phyloP scores from a whole-genome alignment of 176 grass and related monocot species.

The Eremochloa ophiuroides region DNA sequence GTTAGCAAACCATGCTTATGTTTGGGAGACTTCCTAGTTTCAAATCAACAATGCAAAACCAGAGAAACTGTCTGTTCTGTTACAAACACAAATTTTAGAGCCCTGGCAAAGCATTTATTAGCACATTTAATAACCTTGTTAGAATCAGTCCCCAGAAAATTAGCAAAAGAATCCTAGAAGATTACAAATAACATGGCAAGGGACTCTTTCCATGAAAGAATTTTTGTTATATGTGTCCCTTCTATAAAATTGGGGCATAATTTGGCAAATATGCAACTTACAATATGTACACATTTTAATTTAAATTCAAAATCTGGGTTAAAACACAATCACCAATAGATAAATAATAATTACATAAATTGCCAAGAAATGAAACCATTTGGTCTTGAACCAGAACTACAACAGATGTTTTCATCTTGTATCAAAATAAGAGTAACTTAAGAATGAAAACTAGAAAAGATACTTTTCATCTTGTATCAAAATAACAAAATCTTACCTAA shows the following conservation, averaged over 20 bases:
- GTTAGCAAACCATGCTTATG: background rate
- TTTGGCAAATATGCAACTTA: background rate
- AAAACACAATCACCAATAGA: background rate
- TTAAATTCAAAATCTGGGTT: background rate
- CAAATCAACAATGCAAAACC: background rate
- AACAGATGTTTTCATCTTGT: background rate
- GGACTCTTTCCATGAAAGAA: background rate
- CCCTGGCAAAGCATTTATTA: constrained; percentile 4
- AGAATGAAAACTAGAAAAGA: background rate
- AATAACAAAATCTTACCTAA: constrained; percentile 53
- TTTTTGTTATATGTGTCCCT: background rate
- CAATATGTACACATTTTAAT: background rate
- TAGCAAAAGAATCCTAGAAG: background rate
- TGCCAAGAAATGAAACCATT: background rate
- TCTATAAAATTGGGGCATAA: background rate
- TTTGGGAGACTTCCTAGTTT: background rate
- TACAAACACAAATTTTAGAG: background rate
- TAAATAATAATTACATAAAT: background rate
- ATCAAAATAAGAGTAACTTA: constrained; percentile 31
- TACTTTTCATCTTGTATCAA: background rate
- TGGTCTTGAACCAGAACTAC: background rate
- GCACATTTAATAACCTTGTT: background rate
- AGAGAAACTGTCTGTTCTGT: background rate
- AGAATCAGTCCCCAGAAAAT: background rate
- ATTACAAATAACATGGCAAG: background rate